A percentile compares a stretch with the other conserved stretches of the same genome.
phyloP scores from a whole-genome alignment of 108 stramenopile species.

The Ochromonas danica region DNA sequence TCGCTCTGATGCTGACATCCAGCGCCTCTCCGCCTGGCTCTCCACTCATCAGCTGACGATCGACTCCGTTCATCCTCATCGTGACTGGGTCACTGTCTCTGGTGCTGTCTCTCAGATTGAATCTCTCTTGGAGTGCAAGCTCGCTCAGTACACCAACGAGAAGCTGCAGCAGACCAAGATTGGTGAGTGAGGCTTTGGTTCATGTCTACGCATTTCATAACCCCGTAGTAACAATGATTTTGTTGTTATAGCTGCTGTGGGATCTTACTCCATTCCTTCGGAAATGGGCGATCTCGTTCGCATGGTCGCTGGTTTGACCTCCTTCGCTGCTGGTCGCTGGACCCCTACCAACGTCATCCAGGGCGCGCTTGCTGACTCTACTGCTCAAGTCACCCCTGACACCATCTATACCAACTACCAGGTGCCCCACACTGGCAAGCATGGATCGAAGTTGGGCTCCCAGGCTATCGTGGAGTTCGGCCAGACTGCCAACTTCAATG shows the following conservation, averaged over 20 bases:
- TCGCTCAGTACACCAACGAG: background rate
- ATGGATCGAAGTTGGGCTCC: slow-evolving; percentile 1
- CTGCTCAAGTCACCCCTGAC: background rate
- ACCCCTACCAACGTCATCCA: background rate
- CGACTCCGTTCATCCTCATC: slow-evolving; percentile 9
- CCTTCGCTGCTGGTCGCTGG: slow-evolving; percentile 4
- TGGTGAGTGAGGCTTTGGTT: background rate
- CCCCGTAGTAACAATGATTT: background rate
- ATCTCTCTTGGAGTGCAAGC: background rate
- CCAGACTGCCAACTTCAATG: slow-evolving; percentile 17
- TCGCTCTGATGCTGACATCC: background rate
- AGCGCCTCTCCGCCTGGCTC: background rate
- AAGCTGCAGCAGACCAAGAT: background rate
- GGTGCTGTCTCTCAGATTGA: background rate
- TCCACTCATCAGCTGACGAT: background rate
- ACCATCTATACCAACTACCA: slow-evolving; percentile 22
- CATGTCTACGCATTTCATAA: background rate
- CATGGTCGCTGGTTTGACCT: slow-evolving; percentile 12
- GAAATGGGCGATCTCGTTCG: background rate
- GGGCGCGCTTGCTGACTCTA: background rate
- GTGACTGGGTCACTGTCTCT: background rate
- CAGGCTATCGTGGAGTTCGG: slow-evolving; percentile 23
- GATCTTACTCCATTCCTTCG: background rate
- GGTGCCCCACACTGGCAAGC: background rate
- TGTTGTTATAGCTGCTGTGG: background rate